These are phyloP conservation scores for Lantana camara DNA, from an alignment of 257 asterid genomes.

Conservation along the genomic window DNA sequence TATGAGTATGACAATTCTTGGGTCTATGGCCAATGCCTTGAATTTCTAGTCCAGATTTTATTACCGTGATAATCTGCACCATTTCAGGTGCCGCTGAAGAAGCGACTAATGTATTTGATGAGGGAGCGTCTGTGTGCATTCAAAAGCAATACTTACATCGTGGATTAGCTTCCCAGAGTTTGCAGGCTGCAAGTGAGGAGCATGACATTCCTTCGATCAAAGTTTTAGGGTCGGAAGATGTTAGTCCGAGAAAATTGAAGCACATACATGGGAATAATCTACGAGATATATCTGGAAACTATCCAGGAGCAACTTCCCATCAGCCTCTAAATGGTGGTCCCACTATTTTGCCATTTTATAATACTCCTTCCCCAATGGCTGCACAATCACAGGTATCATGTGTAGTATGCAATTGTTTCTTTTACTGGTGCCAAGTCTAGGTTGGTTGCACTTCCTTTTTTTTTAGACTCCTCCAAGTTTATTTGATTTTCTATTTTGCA, in stretches of 20 bases:
- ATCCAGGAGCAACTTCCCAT: constrained; percentile 52
- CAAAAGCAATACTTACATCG: constrained; percentile 64
- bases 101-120: constrained; percentile 81
- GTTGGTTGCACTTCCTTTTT: constrained; percentile 7
- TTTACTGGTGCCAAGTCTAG: constrained; percentile 16
- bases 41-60: constrained; percentile 18
- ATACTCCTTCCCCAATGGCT: constrained; percentile 91
- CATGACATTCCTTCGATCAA: constrained; percentile 45
- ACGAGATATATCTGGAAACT: constrained; percentile 72
- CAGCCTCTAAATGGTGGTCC: constrained; percentile 62
- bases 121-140: constrained; percentile 72
- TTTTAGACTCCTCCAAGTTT: constrained; percentile 18
- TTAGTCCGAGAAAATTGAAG: constrained; percentile 71
- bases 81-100: constrained; percentile 92
- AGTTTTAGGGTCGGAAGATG: constrained; percentile 58
- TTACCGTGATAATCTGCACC: constrained; percentile 21
- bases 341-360: constrained; percentile 62
- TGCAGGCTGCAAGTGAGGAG: constrained; percentile 54
- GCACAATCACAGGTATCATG: constrained; percentile 69
- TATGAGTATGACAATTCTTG: too few relatives aligned
- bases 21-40: constrained; percentile 18
- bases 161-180: constrained; percentile 52
- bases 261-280: constrained; percentile 52
- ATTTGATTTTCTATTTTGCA: constrained; percentile 9
- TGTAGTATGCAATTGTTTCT: constrained; percentile 36